Evolutionary conservation across 1,139 yeast species (phyloP).

Genomic region (Blastobotrys persicus): DNA sequence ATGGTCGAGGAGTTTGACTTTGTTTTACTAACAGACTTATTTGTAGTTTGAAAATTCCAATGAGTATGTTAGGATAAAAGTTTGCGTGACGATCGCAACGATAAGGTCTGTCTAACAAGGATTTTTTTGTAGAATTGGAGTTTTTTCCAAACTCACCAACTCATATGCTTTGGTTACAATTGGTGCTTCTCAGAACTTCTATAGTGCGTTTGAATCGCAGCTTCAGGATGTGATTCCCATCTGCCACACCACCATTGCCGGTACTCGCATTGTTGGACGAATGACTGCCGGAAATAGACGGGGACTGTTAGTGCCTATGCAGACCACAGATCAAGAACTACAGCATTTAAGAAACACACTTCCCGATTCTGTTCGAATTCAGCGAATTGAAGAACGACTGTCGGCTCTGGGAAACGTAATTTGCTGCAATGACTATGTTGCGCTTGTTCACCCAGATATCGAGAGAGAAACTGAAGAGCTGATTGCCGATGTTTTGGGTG

Average conservation of each 20-base stretch:
- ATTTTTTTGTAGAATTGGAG: conserved; percentile 60
- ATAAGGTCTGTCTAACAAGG: conserved; percentile 5
- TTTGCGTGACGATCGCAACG: neutral
- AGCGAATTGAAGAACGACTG: conserved; percentile 95
- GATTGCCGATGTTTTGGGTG: conserved; percentile 98
- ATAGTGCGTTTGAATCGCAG: conserved; percentile 95
- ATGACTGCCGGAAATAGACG: conserved; percentile 99
- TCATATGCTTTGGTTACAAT: conserved; percentile 95
- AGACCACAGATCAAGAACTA: conserved; percentile 98
- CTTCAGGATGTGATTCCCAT: conserved; percentile 95
- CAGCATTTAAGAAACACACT: conserved; percentile 95
- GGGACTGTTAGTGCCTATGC: conserved; percentile 94
- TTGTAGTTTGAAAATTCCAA: conserved; percentile 87
- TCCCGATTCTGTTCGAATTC: conserved; percentile 95
- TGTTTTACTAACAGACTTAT: conserved; percentile 7
- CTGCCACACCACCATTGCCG: conserved; percentile 96
- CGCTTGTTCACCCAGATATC: conserved; percentile 97
- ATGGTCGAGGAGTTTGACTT: neutral
- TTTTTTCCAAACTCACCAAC: conserved; percentile 93
- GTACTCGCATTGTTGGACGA: conserved; percentile 96
- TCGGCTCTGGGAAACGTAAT: conserved; percentile 97
- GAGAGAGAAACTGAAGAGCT: conserved; percentile 99
- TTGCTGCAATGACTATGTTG: conserved; percentile 98
- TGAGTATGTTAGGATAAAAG: conserved; percentile 45
- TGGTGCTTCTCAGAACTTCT: conserved; percentile 97